Evolutionary conservation across 2,329 filamentous ascomycete species (phyloP).

Genomic region (Clonostachys rosea): DNA sequence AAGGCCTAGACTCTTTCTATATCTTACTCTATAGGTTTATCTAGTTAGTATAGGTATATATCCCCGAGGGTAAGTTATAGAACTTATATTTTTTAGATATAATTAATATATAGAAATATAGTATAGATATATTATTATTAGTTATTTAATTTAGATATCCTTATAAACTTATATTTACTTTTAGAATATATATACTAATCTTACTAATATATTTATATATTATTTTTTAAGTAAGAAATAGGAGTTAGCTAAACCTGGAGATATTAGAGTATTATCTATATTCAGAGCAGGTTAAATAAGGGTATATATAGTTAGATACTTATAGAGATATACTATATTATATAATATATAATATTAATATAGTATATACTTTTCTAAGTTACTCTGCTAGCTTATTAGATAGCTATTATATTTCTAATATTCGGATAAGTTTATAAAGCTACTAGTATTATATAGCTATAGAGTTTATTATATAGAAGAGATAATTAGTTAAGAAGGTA

Average conservation of each 20-base stretch:
- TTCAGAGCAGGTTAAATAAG: slow-evolving; percentile 39
- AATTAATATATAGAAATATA: slow-evolving; percentile 34
- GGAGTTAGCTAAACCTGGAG: slow-evolving; percentile 33
- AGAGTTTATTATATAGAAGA: slow-evolving; percentile 22
- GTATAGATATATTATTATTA: slow-evolving; percentile 29
- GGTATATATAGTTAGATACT: slow-evolving; percentile 25
- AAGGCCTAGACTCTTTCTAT: slow-evolving; percentile 25
- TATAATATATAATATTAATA: too few relatives aligned
- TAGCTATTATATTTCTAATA: slow-evolving; percentile 15
- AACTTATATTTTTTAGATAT: slow-evolving; percentile 21
- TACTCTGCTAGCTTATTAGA: slow-evolving; percentile 24
- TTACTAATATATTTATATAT: slow-evolving; percentile 27
- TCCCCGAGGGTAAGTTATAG: slow-evolving; percentile 42
- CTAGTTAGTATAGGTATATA: slow-evolving; percentile 27
- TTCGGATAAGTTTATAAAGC: slow-evolving; percentile 27
- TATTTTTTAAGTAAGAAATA: slow-evolving; percentile 23
- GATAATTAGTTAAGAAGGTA: slow-evolving; percentile 13
- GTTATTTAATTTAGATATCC: slow-evolving; percentile 22
- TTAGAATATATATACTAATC: slow-evolving; percentile 23
- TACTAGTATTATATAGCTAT: slow-evolving; percentile 19
- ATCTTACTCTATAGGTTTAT: slow-evolving; percentile 23
- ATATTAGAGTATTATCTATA: slow-evolving; percentile 30
- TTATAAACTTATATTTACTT: slow-evolving; percentile 32
- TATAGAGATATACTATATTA: slow-evolving; percentile 7
- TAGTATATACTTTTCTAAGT: slow-evolving; percentile 10